Evolutionary conservation across 1,284 basidiomycete genomes (phyloP).

Genomic region (Psilocybe mexicana): DNA sequence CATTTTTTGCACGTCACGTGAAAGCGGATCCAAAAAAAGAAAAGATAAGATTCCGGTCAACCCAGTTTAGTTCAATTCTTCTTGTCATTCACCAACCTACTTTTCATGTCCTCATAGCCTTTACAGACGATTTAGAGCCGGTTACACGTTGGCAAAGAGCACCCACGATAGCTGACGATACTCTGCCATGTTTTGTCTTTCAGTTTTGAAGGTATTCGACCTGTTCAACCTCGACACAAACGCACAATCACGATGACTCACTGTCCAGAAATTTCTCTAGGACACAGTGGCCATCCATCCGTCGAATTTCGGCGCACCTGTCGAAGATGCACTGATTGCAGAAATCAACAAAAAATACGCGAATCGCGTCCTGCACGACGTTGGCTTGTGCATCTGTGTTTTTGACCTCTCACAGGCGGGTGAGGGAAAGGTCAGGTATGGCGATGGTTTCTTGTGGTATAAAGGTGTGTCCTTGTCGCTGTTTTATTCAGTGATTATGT

Average conservation of each 20-base stretch:
- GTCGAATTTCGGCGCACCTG: conserved; percentile 68
- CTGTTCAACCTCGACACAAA: not conserved
- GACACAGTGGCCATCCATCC: conserved; percentile 82
- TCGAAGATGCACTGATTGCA: conserved; percentile 71
- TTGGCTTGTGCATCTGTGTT: conserved; percentile 87
- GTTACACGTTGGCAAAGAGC: not conserved
- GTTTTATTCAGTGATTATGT: conserved; percentile 21
- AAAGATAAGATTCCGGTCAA: not conserved
- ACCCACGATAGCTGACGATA: not conserved
- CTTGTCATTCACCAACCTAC: not conserved
- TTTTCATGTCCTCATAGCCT: conserved; percentile 14
- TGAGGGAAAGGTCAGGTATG: conserved; percentile 92
- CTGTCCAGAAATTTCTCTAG: conserved; percentile 23
- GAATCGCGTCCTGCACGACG: conserved; percentile 89
- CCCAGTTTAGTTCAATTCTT: not conserved
- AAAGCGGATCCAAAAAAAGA: not conserved
- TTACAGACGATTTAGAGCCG: not conserved
- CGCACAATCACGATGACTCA: conserved; percentile 9
- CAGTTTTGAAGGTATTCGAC: conserved; percentile 51
- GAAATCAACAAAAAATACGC: conserved; percentile 94
- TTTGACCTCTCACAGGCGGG: conserved; percentile 87
- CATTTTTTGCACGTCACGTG: conserved; percentile 14
- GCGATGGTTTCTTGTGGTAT: conserved; percentile 94
- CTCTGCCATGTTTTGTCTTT: conserved; percentile 56
- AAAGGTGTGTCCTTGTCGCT: conserved; percentile 55